These are phyloP conservation scores for Penicillium canescens DNA, from an alignment of 495 filamentous ascomycete genomes.

Conservation along the genomic window DNA sequence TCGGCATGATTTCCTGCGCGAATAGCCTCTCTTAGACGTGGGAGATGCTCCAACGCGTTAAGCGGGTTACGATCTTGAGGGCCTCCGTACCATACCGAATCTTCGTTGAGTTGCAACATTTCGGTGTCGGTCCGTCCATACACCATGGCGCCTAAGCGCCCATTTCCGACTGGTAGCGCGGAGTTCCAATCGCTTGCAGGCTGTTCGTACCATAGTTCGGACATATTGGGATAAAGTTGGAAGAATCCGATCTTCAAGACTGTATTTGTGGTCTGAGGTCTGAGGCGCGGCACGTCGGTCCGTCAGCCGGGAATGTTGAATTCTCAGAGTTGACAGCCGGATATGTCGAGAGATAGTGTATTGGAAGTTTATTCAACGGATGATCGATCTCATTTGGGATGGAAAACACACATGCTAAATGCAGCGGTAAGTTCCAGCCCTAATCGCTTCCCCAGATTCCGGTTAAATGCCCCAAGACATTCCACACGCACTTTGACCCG, in stretches of 20 bases:
- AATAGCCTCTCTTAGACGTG: constrained; percentile 41
- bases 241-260: too few species aligned
- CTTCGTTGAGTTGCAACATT: constrained; percentile 52
- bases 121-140: constrained; percentile 47
- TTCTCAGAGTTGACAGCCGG: too few species aligned
- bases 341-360: too few species aligned
- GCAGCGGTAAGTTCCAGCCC: neutral
- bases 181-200: constrained; percentile 24
- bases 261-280: neutral
- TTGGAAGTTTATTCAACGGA: neutral
- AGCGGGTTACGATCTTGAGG: constrained; percentile 45
- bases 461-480: constrained; percentile 7
- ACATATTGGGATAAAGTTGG: constrained; percentile 12
- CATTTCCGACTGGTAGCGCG: constrained; percentile 51
- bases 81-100: constrained; percentile 54
- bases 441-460: neutral
- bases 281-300: constrained; percentile 2
- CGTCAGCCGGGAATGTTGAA: neutral
- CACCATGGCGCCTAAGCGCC: constrained; percentile 52
- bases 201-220: constrained; percentile 34
- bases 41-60: constrained; percentile 34
- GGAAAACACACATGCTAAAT: neutral
- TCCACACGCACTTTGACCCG: neutral
- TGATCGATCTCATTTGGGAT: neutral
- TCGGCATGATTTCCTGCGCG: constrained; percentile 37